Conservation (phyloP, 306 rosid genomes). For the Vicia sativa region DNA sequence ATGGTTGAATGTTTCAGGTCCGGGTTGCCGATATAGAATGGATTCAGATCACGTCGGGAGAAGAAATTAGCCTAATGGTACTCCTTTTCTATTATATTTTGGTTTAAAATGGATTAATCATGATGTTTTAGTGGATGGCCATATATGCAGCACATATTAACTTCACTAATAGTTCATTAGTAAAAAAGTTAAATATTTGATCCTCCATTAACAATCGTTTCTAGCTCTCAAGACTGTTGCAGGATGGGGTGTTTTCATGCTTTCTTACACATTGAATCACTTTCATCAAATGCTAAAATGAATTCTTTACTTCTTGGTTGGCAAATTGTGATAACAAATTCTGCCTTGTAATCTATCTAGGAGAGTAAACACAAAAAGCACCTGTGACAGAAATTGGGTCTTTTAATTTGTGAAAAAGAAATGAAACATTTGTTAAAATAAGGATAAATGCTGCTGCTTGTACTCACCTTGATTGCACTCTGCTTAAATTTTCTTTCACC, state of each 20-base stretch:
- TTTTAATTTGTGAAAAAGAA: not conserved
- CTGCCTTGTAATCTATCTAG: conserved; percentile 20
- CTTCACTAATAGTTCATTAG: conserved; percentile 10
- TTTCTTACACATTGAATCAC: conserved; percentile 18
- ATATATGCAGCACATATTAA: conserved; percentile 10
- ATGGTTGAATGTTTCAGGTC: conserved; percentile 57
- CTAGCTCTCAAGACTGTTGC: conserved; percentile 2
- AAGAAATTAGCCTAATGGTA: conserved; percentile 83
- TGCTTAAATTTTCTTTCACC: not conserved
- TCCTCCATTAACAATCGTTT: not conserved
- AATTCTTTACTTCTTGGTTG: conserved; percentile 25
- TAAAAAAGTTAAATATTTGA: not conserved
- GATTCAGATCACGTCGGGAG: conserved; percentile 72
- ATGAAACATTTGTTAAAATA: conserved; percentile 15
- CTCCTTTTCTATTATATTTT: conserved; percentile 35
- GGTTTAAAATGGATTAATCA: conserved; percentile 23
- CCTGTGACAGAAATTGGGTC: conserved; percentile 2
- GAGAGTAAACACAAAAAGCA: not conserved
- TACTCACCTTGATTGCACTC: not conserved
- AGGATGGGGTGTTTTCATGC: conserved; percentile 10
- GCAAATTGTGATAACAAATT: conserved; percentile 12
- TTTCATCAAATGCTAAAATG: not conserved
- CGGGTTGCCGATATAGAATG: conserved; percentile 93
- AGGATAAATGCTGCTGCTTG: not conserved
- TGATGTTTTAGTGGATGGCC: conserved; percentile 8